Conservation (phyloP, 345 rosid genomes). For the Leavenworthia alabamica region DNA sequence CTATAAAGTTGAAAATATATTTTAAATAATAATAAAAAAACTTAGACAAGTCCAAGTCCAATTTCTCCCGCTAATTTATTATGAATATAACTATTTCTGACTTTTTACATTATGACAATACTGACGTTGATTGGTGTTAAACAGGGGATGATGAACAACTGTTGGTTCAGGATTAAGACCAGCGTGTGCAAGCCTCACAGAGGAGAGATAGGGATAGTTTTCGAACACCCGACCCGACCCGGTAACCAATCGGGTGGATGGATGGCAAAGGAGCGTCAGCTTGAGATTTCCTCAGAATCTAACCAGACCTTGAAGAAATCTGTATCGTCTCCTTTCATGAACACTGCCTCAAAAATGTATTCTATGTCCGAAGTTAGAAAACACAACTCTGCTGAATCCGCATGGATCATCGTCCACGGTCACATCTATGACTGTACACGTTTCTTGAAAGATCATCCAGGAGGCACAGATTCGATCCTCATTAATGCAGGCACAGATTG, state of each 20-base stretch:
- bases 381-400: conserved; percentile 66
- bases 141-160: conserved; percentile 99
- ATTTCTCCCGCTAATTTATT: conserved; percentile 11
- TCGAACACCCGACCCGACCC: conserved; percentile 89
- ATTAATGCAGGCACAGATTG: conserved; percentile 90
- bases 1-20: not conserved
- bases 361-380: conserved; percentile 60
- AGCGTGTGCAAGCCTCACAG: conserved; percentile 68
- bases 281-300: conserved; percentile 49
- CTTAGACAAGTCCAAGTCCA: not conserved
- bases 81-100: not conserved
- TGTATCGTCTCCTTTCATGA: conserved; percentile 88
- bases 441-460: conserved; percentile 88
- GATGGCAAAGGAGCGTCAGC: conserved; percentile 87
- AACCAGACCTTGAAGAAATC: conserved; percentile 60
- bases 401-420: conserved; percentile 93
- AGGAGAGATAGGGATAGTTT: conserved; percentile 89
- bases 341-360: conserved; percentile 53
- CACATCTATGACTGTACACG: conserved; percentile 86
- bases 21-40: too few relatives aligned
- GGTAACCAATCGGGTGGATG: conserved; percentile 96
- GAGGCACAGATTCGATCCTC: conserved; percentile 76
- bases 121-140: conserved; percentile 11
- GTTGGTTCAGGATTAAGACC: conserved; percentile 85
- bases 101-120: not conserved